A percentile compares a stretch with the other conserved stretches of the same genome.
These are phyloP conservation scores for Plenodomus tracheiphilus DNA, from an alignment of 2,329 filamentous ascomycete species.

Conservation along the genomic window DNA sequence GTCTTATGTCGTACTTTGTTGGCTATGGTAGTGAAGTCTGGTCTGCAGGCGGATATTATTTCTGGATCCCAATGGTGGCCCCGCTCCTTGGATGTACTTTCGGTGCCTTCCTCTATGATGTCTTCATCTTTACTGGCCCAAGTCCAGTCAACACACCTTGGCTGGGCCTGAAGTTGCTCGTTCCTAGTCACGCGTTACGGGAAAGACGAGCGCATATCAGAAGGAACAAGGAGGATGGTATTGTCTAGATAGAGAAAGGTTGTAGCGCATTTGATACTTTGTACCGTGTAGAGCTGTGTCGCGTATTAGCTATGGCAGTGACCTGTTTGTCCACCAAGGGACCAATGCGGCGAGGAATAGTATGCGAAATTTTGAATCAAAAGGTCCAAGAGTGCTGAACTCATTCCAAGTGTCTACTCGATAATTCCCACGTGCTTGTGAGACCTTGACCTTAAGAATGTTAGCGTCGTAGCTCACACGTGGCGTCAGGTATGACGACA, in stretches of 20 bases:
- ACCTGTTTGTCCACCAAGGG: too few species aligned
- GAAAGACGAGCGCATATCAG: slow-evolving; percentile 22
- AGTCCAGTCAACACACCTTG: slow-evolving; percentile 70
- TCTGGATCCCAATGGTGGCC: slow-evolving; percentile 75
- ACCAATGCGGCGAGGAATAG: too few species aligned
- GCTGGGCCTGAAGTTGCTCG: slow-evolving; percentile 62
- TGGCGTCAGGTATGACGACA: slow-evolving; percentile 4
- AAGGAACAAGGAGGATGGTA: slow-evolving; percentile 34
- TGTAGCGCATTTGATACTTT: too few species aligned
- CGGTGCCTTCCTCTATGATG: slow-evolving; percentile 37
- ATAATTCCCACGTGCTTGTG: too few species aligned
- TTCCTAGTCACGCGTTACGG: slow-evolving; percentile 24
- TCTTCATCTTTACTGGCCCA: slow-evolving; percentile 66
- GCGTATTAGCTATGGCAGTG: too few species aligned
- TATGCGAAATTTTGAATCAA: too few species aligned
- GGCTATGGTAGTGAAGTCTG: slow-evolving; percentile 71
- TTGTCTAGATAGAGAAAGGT: slow-evolving; percentile 21
- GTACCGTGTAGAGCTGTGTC: too few species aligned
- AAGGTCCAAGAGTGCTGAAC: too few species aligned
- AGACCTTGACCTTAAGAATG: not conserved
- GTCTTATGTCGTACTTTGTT: slow-evolving; percentile 67
- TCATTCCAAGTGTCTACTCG: too few species aligned
- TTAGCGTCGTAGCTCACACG: not conserved
- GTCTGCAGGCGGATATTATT: slow-evolving; percentile 70
- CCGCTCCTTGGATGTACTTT: slow-evolving; percentile 62